Percentiles rank a stretch among this genome's conserved stretches.
Conservation (phyloP, 495 filamentous ascomycete genomes). For the Chlorociboria aeruginascens region DNA sequence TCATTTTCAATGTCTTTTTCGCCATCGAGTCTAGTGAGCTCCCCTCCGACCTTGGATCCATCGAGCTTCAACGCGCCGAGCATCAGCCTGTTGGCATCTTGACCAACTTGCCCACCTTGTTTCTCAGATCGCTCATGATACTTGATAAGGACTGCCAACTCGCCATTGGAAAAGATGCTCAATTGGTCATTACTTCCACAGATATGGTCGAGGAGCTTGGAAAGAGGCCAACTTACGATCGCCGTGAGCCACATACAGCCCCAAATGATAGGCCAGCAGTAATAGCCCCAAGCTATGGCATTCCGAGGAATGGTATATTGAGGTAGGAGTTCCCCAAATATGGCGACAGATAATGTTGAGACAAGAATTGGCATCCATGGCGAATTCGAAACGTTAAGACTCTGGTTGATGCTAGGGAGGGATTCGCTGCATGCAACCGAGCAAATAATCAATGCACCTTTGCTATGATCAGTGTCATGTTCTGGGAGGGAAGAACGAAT, state of each 20-base stretch:
- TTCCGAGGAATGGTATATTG: constrained; percentile 13
- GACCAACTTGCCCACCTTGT: constrained; percentile 9
- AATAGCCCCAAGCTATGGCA: constrained; percentile 13
- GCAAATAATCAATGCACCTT: constrained; percentile 15
- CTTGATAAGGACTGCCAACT: constrained; percentile 8
- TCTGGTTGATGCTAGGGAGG: constrained; percentile 13
- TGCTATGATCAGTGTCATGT: not conserved
- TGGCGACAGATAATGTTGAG: constrained; percentile 8
- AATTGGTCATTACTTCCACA: not conserved
- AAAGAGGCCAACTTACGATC: constrained; percentile 11
- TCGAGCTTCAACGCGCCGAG: constrained; percentile 14
- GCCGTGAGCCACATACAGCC: constrained; percentile 13
- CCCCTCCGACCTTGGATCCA: constrained; percentile 3
- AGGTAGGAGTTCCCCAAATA: constrained; percentile 13
- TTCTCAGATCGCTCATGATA: constrained; percentile 11
- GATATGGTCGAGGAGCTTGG: constrained; percentile 8
- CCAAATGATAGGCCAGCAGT: constrained; percentile 15
- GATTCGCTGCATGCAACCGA: constrained; percentile 8
- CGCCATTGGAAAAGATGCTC: constrained; percentile 5
- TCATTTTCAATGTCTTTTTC: not conserved
- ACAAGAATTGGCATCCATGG: constrained; percentile 8
- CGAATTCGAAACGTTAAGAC: not conserved
- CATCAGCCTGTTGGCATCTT: constrained; percentile 11
- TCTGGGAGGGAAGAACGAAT: not conserved
- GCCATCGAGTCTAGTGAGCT: not conserved